Evolutionary conservation across 345 rosid genomes (phyloP), one percentile per base, ranked within the genome.

Genomic region (Hibiscus trionum): DNA sequence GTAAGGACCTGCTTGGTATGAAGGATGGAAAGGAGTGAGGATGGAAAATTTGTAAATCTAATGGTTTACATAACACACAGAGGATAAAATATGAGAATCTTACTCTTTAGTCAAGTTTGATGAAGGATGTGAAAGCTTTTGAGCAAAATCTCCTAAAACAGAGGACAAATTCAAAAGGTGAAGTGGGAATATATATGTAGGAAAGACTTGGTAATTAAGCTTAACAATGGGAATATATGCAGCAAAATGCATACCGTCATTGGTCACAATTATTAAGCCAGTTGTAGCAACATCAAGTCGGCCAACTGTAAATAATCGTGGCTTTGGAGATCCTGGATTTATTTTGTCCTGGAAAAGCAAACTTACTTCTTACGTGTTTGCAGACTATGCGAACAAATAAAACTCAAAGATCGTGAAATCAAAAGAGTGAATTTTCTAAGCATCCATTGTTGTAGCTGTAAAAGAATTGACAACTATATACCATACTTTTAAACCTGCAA

Each of bases 251-350:
- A 39, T 75, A 92, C 99, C 99, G 78, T 92, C 97, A 79, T 90
- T 95, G 59, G 99, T 95, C 72, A 88, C 93, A 61, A 95, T 82
- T 61, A 92, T 82, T 61, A 92, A 86, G 37, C 99, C 99, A 44
- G 89, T 83, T 7, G 97, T 90, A 75, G 97, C 99, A 77, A 95
- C 99, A 66, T 95, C 97, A 56, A 95, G 97, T 77, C 99, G 93
- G 49, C 99, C 97, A 75, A 95, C 97, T 7, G 97, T 95, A 64
- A 95, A 95, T 52, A 95, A 84, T 16, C 97, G 90, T 31, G 99
- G 99, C 77, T 81, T 84, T 46, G 96, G 90, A 77, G 80, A 66
- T 72, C 91, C 97, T 0, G 92, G 86, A 79, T 88, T 87, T 72
- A 77, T 84, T 79, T 84, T 88, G 61, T 85, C 86, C 97, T 95